Evolutionary conservation across 306 rosid genomes (phyloP).

Genomic region (Cucurbita pepo): DNA sequence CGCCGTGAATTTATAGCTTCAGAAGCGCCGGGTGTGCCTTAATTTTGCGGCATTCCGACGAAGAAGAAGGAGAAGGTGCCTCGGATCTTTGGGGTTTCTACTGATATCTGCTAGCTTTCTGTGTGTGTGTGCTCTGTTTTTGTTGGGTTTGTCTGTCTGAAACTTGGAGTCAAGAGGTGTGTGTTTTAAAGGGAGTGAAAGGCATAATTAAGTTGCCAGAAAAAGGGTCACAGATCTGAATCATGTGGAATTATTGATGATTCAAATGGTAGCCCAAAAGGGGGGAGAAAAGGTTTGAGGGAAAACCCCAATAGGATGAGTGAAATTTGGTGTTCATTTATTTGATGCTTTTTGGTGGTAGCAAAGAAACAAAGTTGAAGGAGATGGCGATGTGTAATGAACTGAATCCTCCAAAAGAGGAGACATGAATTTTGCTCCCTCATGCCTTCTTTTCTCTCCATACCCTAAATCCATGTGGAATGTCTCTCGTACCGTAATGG

Average conservation of each 20-base stretch:
- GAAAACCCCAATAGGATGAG: neutral
- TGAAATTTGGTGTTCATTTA: neutral
- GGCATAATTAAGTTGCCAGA: neutral
- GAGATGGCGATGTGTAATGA: slow-evolving; percentile 3
- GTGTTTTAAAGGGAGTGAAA: neutral
- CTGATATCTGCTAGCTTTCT: neutral
- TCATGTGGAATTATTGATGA: neutral
- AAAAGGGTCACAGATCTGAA: neutral
- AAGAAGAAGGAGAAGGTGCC: neutral
- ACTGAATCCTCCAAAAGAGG: slow-evolving; percentile 3
- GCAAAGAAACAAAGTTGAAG: slow-evolving; percentile 2
- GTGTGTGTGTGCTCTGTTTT: neutral
- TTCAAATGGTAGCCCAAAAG: neutral
- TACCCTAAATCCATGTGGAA: neutral
- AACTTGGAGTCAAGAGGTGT: neutral
- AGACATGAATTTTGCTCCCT: neutral
- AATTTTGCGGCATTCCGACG: neutral
- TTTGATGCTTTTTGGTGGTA: neutral
- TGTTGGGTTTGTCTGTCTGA: neutral
- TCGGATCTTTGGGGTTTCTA: neutral
- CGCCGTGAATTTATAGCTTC: neutral
- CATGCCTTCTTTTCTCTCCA: neutral
- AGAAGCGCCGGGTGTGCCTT: neutral
- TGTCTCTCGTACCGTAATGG: neutral
- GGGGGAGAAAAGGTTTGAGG: neutral